A percentile compares a stretch with the other conserved stretches of the same genome.
phyloP scores from a whole-genome alignment of 176 grass and related monocot species.

The Carex littledalei region DNA sequence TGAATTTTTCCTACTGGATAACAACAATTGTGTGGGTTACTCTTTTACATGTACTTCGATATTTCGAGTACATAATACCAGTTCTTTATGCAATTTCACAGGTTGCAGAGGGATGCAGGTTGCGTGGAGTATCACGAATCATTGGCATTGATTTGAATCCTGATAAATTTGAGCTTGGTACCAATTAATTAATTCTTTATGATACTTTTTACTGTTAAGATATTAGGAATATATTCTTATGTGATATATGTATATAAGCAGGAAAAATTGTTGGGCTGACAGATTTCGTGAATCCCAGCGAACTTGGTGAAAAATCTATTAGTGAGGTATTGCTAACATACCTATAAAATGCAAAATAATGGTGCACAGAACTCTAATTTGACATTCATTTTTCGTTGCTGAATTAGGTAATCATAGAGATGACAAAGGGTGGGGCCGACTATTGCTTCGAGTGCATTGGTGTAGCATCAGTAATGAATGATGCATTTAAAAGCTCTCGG shows the following conservation, averaged over 20 bases:
- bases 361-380: background rate
- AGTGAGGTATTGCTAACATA: conserved; percentile 21
- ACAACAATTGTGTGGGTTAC: background rate
- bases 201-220: background rate
- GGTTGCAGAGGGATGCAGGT: conserved; percentile 54
- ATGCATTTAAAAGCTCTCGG: conserved; percentile 52
- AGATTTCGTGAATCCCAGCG: conserved; percentile 42
- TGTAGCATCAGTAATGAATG: conserved; percentile 41
- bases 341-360: background rate
- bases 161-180: conserved; percentile 40
- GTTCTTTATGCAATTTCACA: conserved; percentile 5
- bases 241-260: background rate
- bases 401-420: conserved; percentile 46
- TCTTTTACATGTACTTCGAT: background rate
- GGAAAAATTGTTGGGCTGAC: conserved; percentile 39
- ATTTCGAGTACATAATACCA: background rate
- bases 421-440: conserved; percentile 52
- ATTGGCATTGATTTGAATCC: conserved; percentile 60
- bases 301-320: conserved; percentile 32
- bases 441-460: conserved; percentile 79
- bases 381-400: background rate
- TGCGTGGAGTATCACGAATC: conserved; percentile 47
- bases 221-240: background rate
- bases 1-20: background rate
- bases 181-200: background rate